These are phyloP conservation scores for Lophiotrema nucula DNA, from an alignment of 495 filamentous ascomycete species.

Conservation along the genomic window DNA sequence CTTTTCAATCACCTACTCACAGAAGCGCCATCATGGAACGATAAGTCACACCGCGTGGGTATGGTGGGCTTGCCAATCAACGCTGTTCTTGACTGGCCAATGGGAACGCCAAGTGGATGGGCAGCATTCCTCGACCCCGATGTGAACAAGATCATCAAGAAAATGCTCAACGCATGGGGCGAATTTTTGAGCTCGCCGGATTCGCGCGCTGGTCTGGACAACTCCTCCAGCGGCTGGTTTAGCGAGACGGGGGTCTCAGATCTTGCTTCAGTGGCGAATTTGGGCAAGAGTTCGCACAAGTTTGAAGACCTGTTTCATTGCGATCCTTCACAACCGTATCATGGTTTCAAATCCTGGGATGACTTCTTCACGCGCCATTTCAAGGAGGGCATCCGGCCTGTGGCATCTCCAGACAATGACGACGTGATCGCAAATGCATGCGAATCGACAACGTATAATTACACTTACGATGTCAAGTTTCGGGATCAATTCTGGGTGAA, in stretches of 20 bases:
- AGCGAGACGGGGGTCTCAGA: no score
- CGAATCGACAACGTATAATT: constrained; percentile 59
- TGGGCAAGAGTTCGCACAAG: no score
- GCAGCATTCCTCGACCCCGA: constrained; percentile 65
- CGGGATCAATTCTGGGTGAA: constrained; percentile 69
- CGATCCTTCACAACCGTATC: no score
- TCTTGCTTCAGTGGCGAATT: no score
- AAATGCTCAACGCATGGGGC: constrained; percentile 67
- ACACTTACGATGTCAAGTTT: constrained; percentile 44
- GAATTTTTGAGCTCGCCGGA: constrained; percentile 56
- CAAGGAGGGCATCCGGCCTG: constrained; percentile 52
- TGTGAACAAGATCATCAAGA: constrained; percentile 67
- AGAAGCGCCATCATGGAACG: constrained; percentile 54
- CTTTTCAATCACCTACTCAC: constrained; percentile 64
- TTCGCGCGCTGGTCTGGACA: constrained; percentile 58
- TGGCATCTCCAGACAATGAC: constrained; percentile 54
- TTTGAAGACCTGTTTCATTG: no score
- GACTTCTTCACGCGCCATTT: no score
- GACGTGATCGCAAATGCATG: constrained; percentile 63
- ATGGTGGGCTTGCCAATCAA: constrained; percentile 68
- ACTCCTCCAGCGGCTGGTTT: constrained; percentile 60
- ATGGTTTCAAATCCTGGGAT: no score
- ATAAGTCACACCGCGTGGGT: constrained; percentile 51
- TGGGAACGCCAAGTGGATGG: constrained; percentile 64
- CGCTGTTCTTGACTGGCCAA: constrained; percentile 70